Conservation (phyloP, 306 rosid species). For the Casuarina cunninghamiana region DNA sequence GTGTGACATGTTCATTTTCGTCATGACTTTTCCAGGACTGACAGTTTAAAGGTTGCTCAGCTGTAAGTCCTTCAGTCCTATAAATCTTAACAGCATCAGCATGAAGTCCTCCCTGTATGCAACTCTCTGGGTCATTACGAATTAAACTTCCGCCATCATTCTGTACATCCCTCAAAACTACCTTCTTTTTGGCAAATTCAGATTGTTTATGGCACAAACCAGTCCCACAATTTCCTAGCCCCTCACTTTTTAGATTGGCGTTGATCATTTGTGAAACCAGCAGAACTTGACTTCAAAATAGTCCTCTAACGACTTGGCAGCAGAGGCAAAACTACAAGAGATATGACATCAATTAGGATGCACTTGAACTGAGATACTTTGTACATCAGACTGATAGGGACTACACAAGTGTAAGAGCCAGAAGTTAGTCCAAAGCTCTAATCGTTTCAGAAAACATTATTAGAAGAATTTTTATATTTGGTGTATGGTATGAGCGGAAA, state of each 20-base stretch:
- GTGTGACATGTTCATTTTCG: conserved; percentile 23
- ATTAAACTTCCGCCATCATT: conserved; percentile 31
- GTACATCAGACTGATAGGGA: background rate
- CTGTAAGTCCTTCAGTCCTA: conserved; percentile 35
- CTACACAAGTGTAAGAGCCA: background rate
- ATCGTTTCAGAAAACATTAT: too few species aligned
- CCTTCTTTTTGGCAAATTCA: conserved; percentile 34
- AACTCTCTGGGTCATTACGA: conserved; percentile 20
- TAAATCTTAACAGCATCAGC: conserved; percentile 23
- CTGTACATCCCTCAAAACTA: conserved; percentile 40
- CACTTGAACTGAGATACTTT: background rate
- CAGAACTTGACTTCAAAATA: background rate
- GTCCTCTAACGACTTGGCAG: conserved; percentile 1
- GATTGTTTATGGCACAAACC: conserved; percentile 33
- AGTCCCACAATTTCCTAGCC: conserved; percentile 17
- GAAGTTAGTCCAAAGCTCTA: background rate
- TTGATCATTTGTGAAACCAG: too few species aligned
- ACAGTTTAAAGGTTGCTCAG: conserved; percentile 26
- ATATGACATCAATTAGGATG: background rate
- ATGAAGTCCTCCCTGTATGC: conserved; percentile 27
- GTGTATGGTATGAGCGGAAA: too few species aligned
- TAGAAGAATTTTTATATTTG: too few species aligned
- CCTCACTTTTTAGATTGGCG: background rate
- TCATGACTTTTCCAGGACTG: conserved; percentile 26
- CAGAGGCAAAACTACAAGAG: background rate